These are phyloP conservation scores for Mortierella hygrophila DNA, from an alignment of 192 early-diverging fungal genomes.

Conservation along the genomic window DNA sequence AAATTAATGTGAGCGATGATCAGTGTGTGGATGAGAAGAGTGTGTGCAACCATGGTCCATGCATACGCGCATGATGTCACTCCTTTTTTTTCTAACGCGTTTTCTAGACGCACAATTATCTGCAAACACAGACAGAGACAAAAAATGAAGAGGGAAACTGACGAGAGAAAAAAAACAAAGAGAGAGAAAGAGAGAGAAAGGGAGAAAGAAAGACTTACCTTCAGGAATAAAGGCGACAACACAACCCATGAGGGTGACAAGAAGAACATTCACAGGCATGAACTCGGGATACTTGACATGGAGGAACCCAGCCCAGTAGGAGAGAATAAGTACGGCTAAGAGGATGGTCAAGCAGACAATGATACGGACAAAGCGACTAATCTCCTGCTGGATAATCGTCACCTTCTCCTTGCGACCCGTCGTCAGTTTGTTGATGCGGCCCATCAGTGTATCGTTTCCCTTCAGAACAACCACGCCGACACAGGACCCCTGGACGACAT, in stretches of 20 bases:
- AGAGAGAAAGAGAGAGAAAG: no score
- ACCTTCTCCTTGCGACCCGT: slow-evolving; percentile 23
- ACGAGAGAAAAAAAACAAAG: neutral
- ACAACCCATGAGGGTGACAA: slow-evolving; percentile 65
- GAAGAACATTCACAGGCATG: slow-evolving; percentile 50
- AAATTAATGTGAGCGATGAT: neutral
- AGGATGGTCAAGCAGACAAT: slow-evolving; percentile 65
- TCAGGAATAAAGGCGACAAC: slow-evolving; percentile 79
- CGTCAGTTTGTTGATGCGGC: slow-evolving; percentile 72
- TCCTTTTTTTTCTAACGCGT: slow-evolving; percentile 12
- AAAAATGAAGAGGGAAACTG: neutral
- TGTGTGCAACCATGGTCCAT: neutral
- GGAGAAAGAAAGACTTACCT: slow-evolving; percentile 38
- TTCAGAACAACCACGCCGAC: slow-evolving; percentile 80
- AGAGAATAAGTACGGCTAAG: slow-evolving; percentile 61
- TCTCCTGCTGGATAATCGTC: slow-evolving; percentile 70
- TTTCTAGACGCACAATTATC: neutral
- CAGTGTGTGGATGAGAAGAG: neutral
- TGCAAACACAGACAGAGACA: neutral
- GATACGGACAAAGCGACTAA: slow-evolving; percentile 73
- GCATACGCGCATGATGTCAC: slow-evolving; percentile 18
- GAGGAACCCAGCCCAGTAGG: slow-evolving; percentile 68
- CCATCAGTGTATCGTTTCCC: slow-evolving; percentile 81
- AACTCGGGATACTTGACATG: slow-evolving; percentile 64
- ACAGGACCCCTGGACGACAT: slow-evolving; percentile 76